Evolutionary conservation across 2,329 filamentous ascomycete genomes (phyloP), one percentile per base, ranked within the genome.

Genomic region (Botryotinia convoluta): DNA sequence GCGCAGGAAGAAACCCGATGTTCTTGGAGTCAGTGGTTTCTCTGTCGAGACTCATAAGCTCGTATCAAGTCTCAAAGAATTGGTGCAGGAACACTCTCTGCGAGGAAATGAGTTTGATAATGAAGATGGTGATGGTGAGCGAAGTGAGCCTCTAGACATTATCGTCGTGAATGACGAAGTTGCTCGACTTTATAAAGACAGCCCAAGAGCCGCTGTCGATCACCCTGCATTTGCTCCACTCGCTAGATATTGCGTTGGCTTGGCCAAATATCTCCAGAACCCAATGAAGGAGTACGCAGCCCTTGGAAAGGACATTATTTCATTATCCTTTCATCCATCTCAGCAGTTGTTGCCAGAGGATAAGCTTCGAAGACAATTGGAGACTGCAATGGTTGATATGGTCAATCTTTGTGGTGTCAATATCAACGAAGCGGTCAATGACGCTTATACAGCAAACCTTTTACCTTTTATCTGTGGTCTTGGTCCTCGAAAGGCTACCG

Each of bases 341-440:
- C 96, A 99, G 81, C 92, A 95, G 75, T 88, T 98, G 44, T 87
- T 99, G 22, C 92, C 95, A 0, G 89, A 94, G 74, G 95, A 98
- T 54, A 95, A 97, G 84, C 87, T 99, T 57, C 85, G 91, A 75
- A 94, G 93, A 81, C 90, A 94, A 74, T 87, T 99, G 26, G 96
- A 99, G 79, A 97, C 93, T n/a, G 94, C 95, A 62, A 93, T 99
- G 90, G 95, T 99, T 18, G 96, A 99, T 81, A 97, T 97, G 88
- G 96, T 99, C 78, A 99, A 99, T 81, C 89, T 99, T 61, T 94
- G 95, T 63, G 96, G 96, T 80, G 93, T 99, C 54, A 93, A 98
- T 79, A 92, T 99, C 80, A 97, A 98, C 79, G 95, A 98, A 77
- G 94, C 95, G 22, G 91, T 97, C 72, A 87, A 87, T 60, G 93